Evolutionary conservation across 2,329 filamentous ascomycete genomes (phyloP), one percentile per base, ranked within the genome.

Genomic region (Phaeophleospora eucalypticola): DNA sequence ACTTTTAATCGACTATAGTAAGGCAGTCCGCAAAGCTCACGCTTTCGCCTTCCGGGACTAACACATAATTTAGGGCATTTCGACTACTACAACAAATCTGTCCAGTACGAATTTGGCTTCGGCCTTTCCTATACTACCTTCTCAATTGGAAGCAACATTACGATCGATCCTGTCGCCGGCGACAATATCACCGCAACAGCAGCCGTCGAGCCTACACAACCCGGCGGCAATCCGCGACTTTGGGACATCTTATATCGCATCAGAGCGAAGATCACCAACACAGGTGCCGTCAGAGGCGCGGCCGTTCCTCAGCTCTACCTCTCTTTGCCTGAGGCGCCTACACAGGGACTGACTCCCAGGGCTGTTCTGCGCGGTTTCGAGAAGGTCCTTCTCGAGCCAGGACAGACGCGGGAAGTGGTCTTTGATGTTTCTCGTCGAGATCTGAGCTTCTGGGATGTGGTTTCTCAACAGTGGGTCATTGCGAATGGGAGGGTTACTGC

Each of bases 221-320:
- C 61, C 54, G 81, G 82, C 39, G 83, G 83, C 1, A 84, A 87
- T 48, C 82, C 82, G 2, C 77, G 81, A 46, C 71, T 86, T 10
- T 86, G 80, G 73, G 76, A 77, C 36, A 68, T 69, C 0, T 70
- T 82, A 46, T 72, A 78, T 48, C 65, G 67, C 1, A 76, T 82
- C 4, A 73, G 69, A 0, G 65, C 88, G 2, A 75, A 71, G 36
- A 89, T 89, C 63, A 80, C 74, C 0, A 85, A 85, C n/a, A 67
- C 69, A 0, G 59, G 72, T 0, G 62, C 67, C 4, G 12, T 12
- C 24, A 29, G 7, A 29, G 80, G 80, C 27, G 70, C 73, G 12
- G 68, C 74, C n/a, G 77, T 82, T 2, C 76, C 79, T 3, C 80
- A 83, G 52, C 61, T 82, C 2, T 83, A 83, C 53, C 53, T 80